Conservation (phyloP, 257 asterid genomes). For the Fraxinus americana region DNA sequence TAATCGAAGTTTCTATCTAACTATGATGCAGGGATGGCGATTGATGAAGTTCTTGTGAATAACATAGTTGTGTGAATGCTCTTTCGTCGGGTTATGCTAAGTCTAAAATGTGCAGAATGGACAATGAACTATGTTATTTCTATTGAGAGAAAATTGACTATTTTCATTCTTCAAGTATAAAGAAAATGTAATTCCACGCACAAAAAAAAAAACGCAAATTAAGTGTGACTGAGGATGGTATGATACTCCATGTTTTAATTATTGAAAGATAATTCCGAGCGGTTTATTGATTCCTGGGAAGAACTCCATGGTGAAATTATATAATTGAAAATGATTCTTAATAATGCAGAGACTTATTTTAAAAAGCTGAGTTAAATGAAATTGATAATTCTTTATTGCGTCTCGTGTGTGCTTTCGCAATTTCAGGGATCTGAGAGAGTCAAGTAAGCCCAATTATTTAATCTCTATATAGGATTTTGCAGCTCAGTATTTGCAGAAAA, state of each 20-base stretch:
- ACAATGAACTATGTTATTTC: neutral
- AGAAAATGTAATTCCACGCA: neutral
- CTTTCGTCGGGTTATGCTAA: slow-evolving; percentile 32
- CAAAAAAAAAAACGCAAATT: no score
- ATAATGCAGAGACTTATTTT: neutral
- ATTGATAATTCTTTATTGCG: no score
- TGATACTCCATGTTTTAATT: neutral
- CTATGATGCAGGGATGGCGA: neutral
- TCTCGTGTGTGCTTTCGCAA: neutral
- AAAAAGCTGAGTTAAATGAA: no score
- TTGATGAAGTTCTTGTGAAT: slow-evolving; percentile 12
- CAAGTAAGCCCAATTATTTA: neutral
- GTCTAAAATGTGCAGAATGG: neutral
- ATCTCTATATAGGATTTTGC: neutral
- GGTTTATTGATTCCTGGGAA: neutral
- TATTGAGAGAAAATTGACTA: no score
- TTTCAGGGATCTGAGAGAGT: no score
- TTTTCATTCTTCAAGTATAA: neutral
- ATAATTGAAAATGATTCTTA: neutral
- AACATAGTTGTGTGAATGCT: slow-evolving; percentile 70
- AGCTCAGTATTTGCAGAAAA: neutral
- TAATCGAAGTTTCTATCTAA: neutral
- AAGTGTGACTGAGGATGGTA: neutral
- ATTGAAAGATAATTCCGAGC: neutral
- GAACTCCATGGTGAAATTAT: neutral